A percentile compares a stretch with the other conserved stretches of the same genome.
Evolutionary conservation across 306 rosid species (phyloP).

Genomic region (Vigna trinervia): DNA sequence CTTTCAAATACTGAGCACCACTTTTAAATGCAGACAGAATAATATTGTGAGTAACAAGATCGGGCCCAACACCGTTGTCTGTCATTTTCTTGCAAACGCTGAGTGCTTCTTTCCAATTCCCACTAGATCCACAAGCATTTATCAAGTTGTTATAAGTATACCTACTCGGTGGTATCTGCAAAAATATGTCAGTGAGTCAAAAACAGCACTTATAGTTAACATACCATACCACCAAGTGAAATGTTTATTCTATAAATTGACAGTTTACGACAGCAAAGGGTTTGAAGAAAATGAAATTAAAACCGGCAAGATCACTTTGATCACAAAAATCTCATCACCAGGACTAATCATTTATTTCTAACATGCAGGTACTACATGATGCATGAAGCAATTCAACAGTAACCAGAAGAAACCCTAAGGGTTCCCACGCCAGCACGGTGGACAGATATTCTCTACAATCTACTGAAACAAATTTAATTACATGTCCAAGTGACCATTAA

Average conservation of each 20-base stretch:
- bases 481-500: conserved; percentile 16
- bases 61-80: conserved; percentile 97
- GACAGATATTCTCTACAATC: conserved; percentile 30
- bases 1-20: conserved; percentile 91
- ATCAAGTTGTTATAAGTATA: conserved; percentile 92
- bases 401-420: conserved; percentile 27
- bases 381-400: background rate
- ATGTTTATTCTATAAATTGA: conserved; percentile 6
- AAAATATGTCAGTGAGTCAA: conserved; percentile 41
- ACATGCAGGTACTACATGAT: conserved; percentile 15
- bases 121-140: conserved; percentile 96
- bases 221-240: conserved; percentile 36
- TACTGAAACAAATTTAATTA: conserved; percentile 14
- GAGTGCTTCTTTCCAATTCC: conserved; percentile 97
- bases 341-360: conserved; percentile 32
- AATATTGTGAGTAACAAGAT: conserved; percentile 96
- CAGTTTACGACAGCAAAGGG: conserved; percentile 12
- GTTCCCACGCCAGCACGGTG: conserved; percentile 14
- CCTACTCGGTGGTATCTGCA: conserved; percentile 91
- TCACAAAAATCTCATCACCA: conserved; percentile 1
- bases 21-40: conserved; percentile 84
- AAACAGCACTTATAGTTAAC: conserved; percentile 34
- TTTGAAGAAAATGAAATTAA: conserved; percentile 33
- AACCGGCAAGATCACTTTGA: conserved; percentile 22
- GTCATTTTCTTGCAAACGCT: conserved; percentile 92